Conservation (phyloP, 2,329 filamentous ascomycete species). For the Teratosphaeria destructans region DNA sequence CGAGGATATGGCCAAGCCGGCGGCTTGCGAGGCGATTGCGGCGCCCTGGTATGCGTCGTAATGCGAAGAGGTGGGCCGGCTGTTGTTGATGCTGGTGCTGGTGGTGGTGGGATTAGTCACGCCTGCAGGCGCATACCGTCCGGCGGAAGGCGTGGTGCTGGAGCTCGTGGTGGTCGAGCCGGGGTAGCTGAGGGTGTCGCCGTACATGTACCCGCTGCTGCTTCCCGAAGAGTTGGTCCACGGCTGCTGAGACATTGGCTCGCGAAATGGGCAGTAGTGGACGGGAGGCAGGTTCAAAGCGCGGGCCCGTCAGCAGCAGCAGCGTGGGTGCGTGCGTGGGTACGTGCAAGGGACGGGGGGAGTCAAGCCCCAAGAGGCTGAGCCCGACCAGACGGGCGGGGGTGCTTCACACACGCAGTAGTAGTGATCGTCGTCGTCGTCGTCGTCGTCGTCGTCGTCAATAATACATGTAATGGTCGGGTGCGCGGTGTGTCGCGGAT, state of each 20-base stretch:
- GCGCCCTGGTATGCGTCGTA: conserved; percentile 14
- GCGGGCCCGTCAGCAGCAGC: background rate
- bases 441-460: background rate
- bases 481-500: background rate
- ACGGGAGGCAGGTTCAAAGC: background rate
- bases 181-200: background rate
- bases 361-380: background rate
- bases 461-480: background rate
- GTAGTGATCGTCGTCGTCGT: background rate
- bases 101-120: background rate
- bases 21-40: conserved; percentile 26
- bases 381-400: background rate
- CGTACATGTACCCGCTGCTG: conserved; percentile 1
- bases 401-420: background rate
- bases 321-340: too few species aligned
- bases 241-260: background rate
- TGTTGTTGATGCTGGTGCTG: background rate
- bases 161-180: background rate
- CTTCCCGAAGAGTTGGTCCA: background rate
- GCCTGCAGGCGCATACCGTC: background rate
- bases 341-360: background rate
- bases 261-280: background rate
- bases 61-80: background rate
- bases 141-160: background rate
- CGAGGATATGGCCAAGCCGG: conserved; percentile 28